These are phyloP conservation scores for Allium cepa DNA, from an alignment of 106 monocot species.

Conservation along the genomic window DNA sequence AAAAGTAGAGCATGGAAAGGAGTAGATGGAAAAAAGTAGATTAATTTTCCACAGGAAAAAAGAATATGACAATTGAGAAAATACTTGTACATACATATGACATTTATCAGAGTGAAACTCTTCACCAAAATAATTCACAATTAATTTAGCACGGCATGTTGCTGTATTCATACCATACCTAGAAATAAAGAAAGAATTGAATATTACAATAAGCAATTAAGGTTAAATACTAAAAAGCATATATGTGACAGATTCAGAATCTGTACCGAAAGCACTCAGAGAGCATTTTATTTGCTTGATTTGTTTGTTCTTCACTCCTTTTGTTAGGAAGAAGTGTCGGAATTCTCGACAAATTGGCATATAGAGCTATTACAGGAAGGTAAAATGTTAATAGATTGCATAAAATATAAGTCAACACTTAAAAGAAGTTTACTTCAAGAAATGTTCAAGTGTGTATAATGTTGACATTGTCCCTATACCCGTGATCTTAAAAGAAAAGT, in stretches of 20 bases:
- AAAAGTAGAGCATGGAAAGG: too few relatives aligned
- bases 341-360: conserved; percentile 65
- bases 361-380: conserved; percentile 45
- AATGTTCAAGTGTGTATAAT: too few relatives aligned
- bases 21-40: too few relatives aligned
- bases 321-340: conserved; percentile 91
- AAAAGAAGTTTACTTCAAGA: not conserved
- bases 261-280: conserved; percentile 78
- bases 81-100: conserved; percentile 43
- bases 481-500: too few relatives aligned
- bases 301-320: conserved; percentile 79
- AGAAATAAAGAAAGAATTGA: conserved; percentile 4
- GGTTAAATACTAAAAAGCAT: not conserved
- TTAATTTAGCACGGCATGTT: conserved; percentile 68
- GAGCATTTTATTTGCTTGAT: conserved; percentile 79
- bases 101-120: conserved; percentile 54
- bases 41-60: too few relatives aligned
- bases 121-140: conserved; percentile 94
- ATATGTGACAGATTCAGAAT: conserved; percentile 3
- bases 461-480: too few relatives aligned
- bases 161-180: conserved; percentile 89
- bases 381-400: not conserved
- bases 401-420: not conserved
- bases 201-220: too few relatives aligned
- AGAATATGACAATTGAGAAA: not conserved